Evolutionary conservation across 257 asterid species (phyloP).

Genomic region (Nicotiana obtusifolia): DNA sequence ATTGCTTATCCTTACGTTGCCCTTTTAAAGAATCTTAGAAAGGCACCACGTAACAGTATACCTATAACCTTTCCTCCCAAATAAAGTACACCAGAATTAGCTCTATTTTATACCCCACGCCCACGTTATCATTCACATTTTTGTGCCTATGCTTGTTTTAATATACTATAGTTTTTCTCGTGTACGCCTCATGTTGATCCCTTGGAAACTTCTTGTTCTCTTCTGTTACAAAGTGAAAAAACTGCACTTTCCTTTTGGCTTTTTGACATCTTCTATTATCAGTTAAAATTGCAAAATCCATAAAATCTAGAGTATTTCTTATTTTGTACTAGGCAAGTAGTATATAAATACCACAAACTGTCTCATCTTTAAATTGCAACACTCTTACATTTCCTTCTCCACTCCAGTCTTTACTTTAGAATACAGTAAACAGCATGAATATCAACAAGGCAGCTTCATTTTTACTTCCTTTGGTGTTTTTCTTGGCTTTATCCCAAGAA

Average conservation of each 20-base stretch:
- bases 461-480: constrained; percentile 13
- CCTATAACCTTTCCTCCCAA: too few relatives aligned
- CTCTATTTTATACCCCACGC: neutral
- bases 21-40: too few relatives aligned
- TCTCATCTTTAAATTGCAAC: neutral
- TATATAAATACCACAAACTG: neutral
- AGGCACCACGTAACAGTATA: too few relatives aligned
- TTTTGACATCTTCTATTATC: neutral
- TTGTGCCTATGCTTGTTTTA: neutral
- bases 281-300: neutral
- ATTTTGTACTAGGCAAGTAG: neutral
- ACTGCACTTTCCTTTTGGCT: neutral
- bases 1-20: too few relatives aligned
- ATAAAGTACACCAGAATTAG: neutral
- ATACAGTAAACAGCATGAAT: constrained; percentile 13
- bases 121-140: neutral
- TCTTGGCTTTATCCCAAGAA: constrained; percentile 25
- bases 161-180: neutral
- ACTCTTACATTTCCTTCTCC: neutral
- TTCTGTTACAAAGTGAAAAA: neutral
- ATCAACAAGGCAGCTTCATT: constrained; percentile 4
- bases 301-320: neutral
- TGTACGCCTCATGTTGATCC: neutral
- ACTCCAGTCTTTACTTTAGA: neutral
- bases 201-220: neutral